Evolutionary conservation across 2,329 filamentous ascomycete genomes (phyloP).

Genomic region (Neonectria coccinea): DNA sequence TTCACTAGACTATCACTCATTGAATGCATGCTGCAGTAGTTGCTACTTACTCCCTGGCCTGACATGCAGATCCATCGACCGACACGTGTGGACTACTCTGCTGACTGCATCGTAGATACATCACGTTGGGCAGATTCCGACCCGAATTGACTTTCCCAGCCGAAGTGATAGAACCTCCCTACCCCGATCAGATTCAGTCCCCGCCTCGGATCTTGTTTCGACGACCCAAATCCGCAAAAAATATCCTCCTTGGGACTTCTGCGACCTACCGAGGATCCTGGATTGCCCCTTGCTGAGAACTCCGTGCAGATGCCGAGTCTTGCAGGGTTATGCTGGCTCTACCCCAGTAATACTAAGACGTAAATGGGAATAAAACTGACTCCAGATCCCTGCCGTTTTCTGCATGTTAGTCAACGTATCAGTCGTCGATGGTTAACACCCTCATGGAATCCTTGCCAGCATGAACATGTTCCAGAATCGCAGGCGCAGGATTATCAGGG

Average conservation of each 20-base stretch:
- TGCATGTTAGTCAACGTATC: constrained; percentile 7
- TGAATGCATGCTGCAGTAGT: background rate
- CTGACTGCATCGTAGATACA: background rate
- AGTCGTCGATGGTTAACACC: constrained; percentile 9
- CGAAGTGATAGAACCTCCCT: background rate
- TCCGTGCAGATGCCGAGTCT: constrained; percentile 8
- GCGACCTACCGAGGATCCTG: constrained; percentile 6
- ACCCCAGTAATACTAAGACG: constrained; percentile 1
- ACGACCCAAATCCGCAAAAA: background rate
- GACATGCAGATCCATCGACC: background rate
- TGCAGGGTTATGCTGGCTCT: constrained; percentile 1
- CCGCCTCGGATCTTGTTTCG: background rate
- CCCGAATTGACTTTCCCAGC: background rate
- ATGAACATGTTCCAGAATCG: constrained; percentile 18
- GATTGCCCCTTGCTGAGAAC: background rate
- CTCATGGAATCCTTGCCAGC: constrained; percentile 11
- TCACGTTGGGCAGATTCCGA: no score
- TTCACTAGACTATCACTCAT: background rate
- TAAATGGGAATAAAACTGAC: constrained; percentile 14
- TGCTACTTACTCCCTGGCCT: background rate
- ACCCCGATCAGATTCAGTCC: background rate
- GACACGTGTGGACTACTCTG: no score
- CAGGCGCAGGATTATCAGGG: constrained; percentile 16
- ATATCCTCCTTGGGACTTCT: background rate
- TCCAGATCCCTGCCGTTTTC: constrained; percentile 13